Evolutionary conservation across 164 flowering plant species (phyloP), one percentile per base, ranked within the genome.

Genomic region (Kalanchoe fedtschenkoi): DNA sequence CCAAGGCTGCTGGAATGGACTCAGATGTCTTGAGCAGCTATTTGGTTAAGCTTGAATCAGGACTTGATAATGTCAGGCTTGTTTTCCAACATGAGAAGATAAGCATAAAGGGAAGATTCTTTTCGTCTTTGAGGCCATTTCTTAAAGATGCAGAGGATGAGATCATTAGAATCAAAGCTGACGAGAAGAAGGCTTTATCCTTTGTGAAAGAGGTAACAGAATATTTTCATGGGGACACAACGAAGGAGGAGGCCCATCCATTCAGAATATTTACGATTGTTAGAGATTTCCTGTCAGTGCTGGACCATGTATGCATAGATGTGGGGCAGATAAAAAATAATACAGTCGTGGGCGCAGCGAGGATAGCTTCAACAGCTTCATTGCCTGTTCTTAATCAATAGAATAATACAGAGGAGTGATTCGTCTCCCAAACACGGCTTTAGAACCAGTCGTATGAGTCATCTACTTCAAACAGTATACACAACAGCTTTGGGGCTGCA

Each of bases 271-370:
- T 95, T 68, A 72, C 89, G 91, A 77, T 95, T 42, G 99, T 95
- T 6, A 78, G 96, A 68, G 99, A 95, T 70, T 95, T 95, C 64
- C 91, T 95, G n/a, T 64, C 69, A 21, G 75, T 79, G 58, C 65
- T 95, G 73, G 99, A 95, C 69, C 81, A 79, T n/a, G 99, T 95
- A 34, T 95, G 99, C 80, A 95, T 83, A 67, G 99, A 88, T 62
- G 95, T 95, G 6, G 91, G 93, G 34, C 76, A 60, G 37, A 76
- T 87, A 77, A 91, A 86, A 62, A 88, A 83, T 2, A 70, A 78
- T 62, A 70, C 82, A 39, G 47, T 85, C 67, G 75, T 80, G 67
- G 97, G 97, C 15, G 58, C 99, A 1, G 82, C 88, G 21, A 82
- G 88, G 64, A 86, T 88, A 73, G 71, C 97, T 22, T 66, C 89